Conservation (phyloP, 495 filamentous ascomycete species). For the Lasiosphaeria miniovina region DNA sequence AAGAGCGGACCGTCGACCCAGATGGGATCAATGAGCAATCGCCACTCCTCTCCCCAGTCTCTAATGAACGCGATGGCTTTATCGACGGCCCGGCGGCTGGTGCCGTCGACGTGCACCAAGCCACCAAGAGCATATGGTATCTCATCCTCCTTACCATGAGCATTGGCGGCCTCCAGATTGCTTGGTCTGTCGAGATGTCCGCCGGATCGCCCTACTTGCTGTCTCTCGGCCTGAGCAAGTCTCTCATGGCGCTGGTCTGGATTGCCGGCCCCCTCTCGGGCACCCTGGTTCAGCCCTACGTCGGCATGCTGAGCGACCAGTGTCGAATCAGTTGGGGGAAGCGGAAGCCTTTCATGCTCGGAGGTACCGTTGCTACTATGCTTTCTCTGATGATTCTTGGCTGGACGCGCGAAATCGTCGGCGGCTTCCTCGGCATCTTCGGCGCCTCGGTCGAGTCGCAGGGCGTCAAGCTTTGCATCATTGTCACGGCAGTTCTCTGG, state of each 20-base stretch:
- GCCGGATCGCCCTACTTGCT: slow-evolving; percentile 69
- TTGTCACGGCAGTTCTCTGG: slow-evolving; percentile 72
- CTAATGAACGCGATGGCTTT: slow-evolving; percentile 40
- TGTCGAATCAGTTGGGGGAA: slow-evolving; percentile 78
- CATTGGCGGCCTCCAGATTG: slow-evolving; percentile 83
- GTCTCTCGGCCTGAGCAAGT: slow-evolving; percentile 86
- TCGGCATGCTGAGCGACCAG: slow-evolving; percentile 86
- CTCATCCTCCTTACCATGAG: slow-evolving; percentile 78
- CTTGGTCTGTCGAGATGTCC: slow-evolving; percentile 90
- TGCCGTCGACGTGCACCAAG: slow-evolving; percentile 44
- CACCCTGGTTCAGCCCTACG: slow-evolving; percentile 86
- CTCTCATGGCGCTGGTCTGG: slow-evolving; percentile 90
- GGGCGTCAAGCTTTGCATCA: slow-evolving; percentile 57
- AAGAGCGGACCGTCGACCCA: slow-evolving; percentile 3
- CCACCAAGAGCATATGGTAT: slow-evolving; percentile 77
- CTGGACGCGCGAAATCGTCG: slow-evolving; percentile 78
- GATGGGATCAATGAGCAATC: slow-evolving; percentile 53
- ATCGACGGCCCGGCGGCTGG: slow-evolving; percentile 34
- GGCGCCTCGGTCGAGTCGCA: slow-evolving; percentile 61
- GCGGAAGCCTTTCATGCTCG: slow-evolving; percentile 84
- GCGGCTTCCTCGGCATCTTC: slow-evolving; percentile 66
- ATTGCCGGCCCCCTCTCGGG: slow-evolving; percentile 88
- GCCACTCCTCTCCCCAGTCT: slow-evolving; percentile 51
- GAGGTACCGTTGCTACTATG: slow-evolving; percentile 69
- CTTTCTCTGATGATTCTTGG: slow-evolving; percentile 70